These are phyloP conservation scores for Trichoderma koningiopsis DNA, from an alignment of 2,329 filamentous ascomycete genomes.

Conservation along the genomic window DNA sequence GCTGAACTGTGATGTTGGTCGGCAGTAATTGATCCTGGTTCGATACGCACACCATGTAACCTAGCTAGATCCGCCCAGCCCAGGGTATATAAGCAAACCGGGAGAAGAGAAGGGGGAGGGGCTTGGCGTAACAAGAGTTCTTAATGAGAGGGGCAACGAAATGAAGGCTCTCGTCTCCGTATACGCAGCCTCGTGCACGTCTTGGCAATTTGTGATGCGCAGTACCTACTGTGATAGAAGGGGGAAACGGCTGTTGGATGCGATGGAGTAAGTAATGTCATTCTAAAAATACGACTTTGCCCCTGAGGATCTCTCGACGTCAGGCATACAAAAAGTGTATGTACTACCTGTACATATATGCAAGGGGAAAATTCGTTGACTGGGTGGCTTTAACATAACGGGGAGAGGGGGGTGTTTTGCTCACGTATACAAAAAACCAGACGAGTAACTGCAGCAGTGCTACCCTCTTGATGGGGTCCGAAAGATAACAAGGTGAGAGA, in stretches of 20 bases:
- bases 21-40: too few species aligned
- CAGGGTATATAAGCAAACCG: slow-evolving; percentile 11
- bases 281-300: background rate
- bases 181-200: background rate
- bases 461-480: background rate
- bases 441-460: background rate
- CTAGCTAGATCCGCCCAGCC: slow-evolving; percentile 8
- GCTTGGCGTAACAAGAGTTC: background rate
- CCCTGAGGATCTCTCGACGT: background rate
- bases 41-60: slow-evolving; percentile 5
- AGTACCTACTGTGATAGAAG: background rate
- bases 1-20: background rate
- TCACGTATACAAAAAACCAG: background rate
- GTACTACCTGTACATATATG: background rate
- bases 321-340: background rate
- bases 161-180: background rate
- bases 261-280: background rate
- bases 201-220: background rate
- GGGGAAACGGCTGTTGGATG: background rate
- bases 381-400: background rate
- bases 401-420: background rate
- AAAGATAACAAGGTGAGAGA: background rate
- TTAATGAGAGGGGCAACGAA: background rate
- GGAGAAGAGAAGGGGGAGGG: background rate
- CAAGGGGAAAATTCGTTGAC: background rate